Conservation (phyloP, 2,329 filamentous ascomycete genomes). For the Plectosphaerella plurivora region DNA sequence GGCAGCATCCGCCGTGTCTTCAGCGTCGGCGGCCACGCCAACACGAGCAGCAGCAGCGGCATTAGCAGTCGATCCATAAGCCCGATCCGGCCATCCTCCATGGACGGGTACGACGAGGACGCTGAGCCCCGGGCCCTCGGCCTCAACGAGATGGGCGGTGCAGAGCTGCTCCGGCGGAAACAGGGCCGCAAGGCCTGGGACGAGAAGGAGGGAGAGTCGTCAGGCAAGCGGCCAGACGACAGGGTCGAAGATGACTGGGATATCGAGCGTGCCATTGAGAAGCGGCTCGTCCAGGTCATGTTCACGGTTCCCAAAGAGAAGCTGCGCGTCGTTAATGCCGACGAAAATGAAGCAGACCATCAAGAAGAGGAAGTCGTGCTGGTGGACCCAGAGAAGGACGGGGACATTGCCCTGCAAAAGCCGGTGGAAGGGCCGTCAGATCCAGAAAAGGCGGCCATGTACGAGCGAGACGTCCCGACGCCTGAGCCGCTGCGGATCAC, state of each 20-base stretch:
- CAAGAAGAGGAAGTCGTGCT: conserved; percentile 36
- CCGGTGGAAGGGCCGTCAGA: background rate
- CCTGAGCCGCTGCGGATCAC: conserved; percentile 1
- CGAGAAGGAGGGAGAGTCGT: conserved; percentile 42
- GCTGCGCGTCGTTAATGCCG: conserved; percentile 84
- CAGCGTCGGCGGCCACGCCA: conserved; percentile 31
- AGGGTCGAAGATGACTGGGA: conserved; percentile 64
- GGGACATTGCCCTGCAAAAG: conserved; percentile 6
- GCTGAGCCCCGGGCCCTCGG: conserved; percentile 36
- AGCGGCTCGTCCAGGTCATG: conserved; percentile 74
- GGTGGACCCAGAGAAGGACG: conserved; percentile 31
- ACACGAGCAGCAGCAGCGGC: conserved; percentile 14
- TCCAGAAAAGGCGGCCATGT: conserved; percentile 3
- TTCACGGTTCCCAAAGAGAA: conserved; percentile 89
- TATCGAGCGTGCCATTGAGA: conserved; percentile 68
- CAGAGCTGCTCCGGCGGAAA: conserved; percentile 45
- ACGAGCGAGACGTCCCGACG: background rate
- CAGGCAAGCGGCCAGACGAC: conserved; percentile 40
- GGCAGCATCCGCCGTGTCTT: conserved; percentile 65
- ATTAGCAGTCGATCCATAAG: background rate
- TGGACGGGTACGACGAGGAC: conserved; percentile 22
- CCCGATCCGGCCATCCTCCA: conserved; percentile 13
- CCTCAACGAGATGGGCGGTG: conserved; percentile 37
- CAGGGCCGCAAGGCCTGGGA: conserved; percentile 54
- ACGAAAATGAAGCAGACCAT: conserved; percentile 33